Percentiles rank a stretch among this genome's conserved stretches.
These are phyloP conservation scores for Pilatotrama ljubarskyi DNA, from an alignment of 768 basidiomycete genomes.

Conservation along the genomic window DNA sequence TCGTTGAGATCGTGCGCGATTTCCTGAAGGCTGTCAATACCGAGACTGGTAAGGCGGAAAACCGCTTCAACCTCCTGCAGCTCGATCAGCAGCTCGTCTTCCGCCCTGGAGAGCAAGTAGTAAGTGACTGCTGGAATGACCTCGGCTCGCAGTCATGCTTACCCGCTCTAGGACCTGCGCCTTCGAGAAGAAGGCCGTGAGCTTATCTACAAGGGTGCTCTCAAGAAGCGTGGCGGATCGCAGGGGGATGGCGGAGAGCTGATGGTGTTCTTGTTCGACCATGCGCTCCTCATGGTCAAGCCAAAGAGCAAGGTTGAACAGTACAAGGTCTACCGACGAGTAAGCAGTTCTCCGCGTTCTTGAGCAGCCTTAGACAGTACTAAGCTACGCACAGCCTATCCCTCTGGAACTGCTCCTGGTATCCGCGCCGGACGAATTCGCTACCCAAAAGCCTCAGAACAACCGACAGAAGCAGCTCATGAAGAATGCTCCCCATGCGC, in stretches of 20 bases:
- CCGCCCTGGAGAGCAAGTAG: constrained; percentile 87
- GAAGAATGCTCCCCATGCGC: constrained; percentile 43
- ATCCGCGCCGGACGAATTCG: constrained; percentile 70
- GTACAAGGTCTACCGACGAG: constrained; percentile 89
- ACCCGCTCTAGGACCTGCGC: constrained; percentile 66
- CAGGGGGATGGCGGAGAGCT: constrained; percentile 84
- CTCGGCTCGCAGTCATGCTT: neutral
- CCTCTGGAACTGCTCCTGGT: constrained; percentile 91
- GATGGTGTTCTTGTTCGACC: constrained; percentile 94
- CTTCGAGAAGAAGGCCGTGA: constrained; percentile 87
- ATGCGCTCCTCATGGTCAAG: constrained; percentile 93
- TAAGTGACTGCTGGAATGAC: constrained; percentile 37
- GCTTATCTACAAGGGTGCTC: constrained; percentile 84
- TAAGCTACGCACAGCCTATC: constrained; percentile 66
- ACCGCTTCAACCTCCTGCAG: constrained; percentile 92
- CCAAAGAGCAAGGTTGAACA: constrained; percentile 91
- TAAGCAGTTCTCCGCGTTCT: constrained; percentile 41
- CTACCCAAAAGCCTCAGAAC: constrained; percentile 30
- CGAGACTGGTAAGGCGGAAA: constrained; percentile 95
- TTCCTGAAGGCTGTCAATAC: constrained; percentile 88
- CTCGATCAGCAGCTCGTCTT: constrained; percentile 90
- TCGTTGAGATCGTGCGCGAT: constrained; percentile 71
- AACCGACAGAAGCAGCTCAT: constrained; percentile 34
- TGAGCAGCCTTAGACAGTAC: neutral
- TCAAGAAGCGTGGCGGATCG: constrained; percentile 79